phyloP scores from a whole-genome alignment of 176 grass and related monocot species.

The Oryza punctata region DNA sequence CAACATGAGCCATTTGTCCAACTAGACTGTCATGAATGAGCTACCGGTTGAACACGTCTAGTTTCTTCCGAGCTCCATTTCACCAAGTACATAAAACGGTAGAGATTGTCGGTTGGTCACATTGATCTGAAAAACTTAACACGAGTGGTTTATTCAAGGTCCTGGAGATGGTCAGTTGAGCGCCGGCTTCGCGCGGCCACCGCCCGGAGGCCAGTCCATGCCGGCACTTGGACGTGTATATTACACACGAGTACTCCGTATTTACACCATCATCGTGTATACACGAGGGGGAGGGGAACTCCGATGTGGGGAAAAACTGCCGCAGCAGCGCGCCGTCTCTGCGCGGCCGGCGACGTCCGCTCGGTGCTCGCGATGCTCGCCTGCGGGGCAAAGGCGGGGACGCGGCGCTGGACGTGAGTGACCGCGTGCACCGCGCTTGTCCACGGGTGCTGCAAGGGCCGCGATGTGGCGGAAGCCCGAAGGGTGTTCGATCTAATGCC shows the following conservation, averaged over 20 bases:
- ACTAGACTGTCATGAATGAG: background rate
- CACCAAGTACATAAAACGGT: background rate
- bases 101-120: background rate
- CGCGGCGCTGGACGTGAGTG: slow-evolving; percentile 49
- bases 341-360: slow-evolving; percentile 29
- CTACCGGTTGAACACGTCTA: background rate
- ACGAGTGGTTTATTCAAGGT: no score
- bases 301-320: slow-evolving; percentile 20
- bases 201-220: no score
- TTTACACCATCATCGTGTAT: no score
- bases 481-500: slow-evolving; percentile 64
- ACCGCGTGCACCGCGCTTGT: slow-evolving; percentile 59
- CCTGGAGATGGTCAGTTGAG: no score
- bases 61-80: background rate
- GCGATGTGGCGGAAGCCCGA: slow-evolving; percentile 40
- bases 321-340: slow-evolving; percentile 40
- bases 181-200: no score
- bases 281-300: background rate
- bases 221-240: no score
- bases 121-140: background rate
- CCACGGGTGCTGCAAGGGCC: slow-evolving; percentile 49
- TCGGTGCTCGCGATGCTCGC: slow-evolving; percentile 27
- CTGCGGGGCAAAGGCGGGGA: slow-evolving; percentile 34
- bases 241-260: no score
- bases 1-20: background rate